Evolutionary conservation across 2,329 filamentous ascomycete genomes (phyloP).

Genomic region (Colletotrichum tabaci): DNA sequence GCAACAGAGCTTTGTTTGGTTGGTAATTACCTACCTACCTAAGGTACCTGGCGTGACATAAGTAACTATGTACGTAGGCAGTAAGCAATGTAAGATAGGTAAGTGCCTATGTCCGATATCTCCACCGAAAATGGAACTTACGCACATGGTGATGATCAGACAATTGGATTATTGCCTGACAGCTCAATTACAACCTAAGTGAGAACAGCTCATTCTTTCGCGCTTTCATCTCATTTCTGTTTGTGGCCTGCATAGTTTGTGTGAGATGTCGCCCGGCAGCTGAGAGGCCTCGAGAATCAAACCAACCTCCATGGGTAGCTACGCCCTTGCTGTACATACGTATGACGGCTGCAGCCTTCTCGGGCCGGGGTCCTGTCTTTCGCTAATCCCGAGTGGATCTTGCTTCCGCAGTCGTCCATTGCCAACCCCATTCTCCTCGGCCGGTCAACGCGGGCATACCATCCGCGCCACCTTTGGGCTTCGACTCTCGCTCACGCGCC

Average conservation of each 20-base stretch:
- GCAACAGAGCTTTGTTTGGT: too few species aligned
- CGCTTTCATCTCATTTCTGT: too few species aligned
- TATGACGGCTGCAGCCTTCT: background rate
- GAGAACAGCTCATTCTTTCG: background rate
- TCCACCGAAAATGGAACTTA: background rate
- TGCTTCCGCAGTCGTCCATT: conserved; percentile 7
- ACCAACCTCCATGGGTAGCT: background rate
- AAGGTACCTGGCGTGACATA: too few species aligned
- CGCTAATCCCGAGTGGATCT: conserved; percentile 12
- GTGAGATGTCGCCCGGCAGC: background rate
- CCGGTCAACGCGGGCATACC: conserved; percentile 1
- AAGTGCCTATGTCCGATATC: conserved; percentile 23
- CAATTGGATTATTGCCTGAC: background rate
- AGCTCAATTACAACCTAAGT: background rate
- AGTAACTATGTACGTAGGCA: too few species aligned
- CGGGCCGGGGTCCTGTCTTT: conserved; percentile 4
- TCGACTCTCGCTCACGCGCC: too few species aligned
- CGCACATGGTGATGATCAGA: conserved; percentile 20
- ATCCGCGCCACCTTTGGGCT: background rate
- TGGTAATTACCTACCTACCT: too few species aligned
- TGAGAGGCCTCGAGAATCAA: background rate
- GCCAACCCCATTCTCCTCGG: background rate
- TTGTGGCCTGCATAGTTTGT: background rate
- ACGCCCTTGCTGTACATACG: background rate
- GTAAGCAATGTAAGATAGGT: too few species aligned